Evolutionary conservation across 306 rosid genomes (phyloP).

Genomic region (Malus sylvestris): DNA sequence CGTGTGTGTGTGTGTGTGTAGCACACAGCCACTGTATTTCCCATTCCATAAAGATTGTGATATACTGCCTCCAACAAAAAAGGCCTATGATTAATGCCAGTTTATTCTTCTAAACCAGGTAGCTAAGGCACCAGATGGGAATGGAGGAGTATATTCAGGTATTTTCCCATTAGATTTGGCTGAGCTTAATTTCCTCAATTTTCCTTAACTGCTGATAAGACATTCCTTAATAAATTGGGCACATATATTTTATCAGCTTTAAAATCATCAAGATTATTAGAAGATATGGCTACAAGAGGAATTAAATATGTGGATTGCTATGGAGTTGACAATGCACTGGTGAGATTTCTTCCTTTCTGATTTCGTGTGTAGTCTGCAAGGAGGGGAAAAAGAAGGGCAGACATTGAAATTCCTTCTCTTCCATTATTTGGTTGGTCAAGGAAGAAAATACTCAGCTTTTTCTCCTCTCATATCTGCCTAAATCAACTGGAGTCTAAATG

Average conservation of each 20-base stretch:
- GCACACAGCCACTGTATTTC: constrained; percentile 3
- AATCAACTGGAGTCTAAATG: neutral
- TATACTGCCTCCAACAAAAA: neutral
- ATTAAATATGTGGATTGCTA: constrained; percentile 90
- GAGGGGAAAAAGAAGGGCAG: neutral
- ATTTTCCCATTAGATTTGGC: constrained; percentile 2
- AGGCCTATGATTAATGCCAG: neutral
- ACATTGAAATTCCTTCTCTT: neutral
- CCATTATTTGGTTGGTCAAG: constrained; percentile 1
- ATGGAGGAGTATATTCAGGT: constrained; percentile 98
- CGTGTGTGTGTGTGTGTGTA: neutral
- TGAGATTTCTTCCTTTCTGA: constrained; percentile 28
- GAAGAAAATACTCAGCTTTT: neutral
- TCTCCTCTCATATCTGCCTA: neutral
- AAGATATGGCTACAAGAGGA: constrained; percentile 89
- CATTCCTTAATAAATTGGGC: constrained; percentile 6
- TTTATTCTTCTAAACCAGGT: constrained; percentile 60
- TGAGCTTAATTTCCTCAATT: constrained; percentile 5
- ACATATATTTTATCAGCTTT: constrained; percentile 51
- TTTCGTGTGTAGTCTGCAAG: neutral
- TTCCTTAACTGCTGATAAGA: constrained; percentile 6
- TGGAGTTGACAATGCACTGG: constrained; percentile 96
- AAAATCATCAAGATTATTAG: constrained; percentile 64
- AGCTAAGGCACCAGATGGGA: constrained; percentile 96
- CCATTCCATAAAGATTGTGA: constrained; percentile 16